Base-by-base conservation (phyloP, 2,329 filamentous ascomycete genomes). In the Diaporthe australafricana region DNA sequence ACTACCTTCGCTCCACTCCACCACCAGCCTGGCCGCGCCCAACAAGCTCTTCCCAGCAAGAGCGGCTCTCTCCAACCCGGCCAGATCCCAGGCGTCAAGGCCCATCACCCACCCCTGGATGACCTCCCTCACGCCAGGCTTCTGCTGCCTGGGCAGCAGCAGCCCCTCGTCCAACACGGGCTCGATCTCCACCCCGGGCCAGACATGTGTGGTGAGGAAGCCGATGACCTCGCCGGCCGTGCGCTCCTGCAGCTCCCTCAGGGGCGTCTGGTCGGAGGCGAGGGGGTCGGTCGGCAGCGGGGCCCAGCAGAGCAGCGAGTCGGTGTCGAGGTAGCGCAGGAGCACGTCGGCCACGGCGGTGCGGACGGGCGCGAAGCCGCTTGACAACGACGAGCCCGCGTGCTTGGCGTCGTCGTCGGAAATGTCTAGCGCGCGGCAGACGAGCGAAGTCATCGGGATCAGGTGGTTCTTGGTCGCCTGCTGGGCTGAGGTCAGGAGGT, bases 221-320 rank as follows among this genome's bases (percentile, higher is more conserved):
- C 86, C 86, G 47, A 96, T 90, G 55, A 98, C 91, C 38, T 91
- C 89, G 73, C 90, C 85, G 0, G 94, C 91, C 0, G 90, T 88
- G 48, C 87, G 85, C 77, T 91, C 88, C 83, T 99, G 96, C 25
- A 91, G 84, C 56, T 93, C 87, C 20, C 94, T 88, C 67, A 99
- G 86, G 9, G 88, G 90, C 16, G 14, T n/a, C 77, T 90, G 86
- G 45, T 84, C 84, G 14, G 82, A 81, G 5, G 85, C 86, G 70
- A 87, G 86, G 3, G 90, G 83, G 45, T 85, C 83, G 3, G 20
- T 14, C 1, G 87, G 84, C 2, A 86, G 85, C 50, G 89, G 87
- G 30, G 88, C 94, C 94, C 95, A 98, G 88, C 96, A 98, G 1
- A 99, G 89, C 45, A 98, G 84, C 0, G 94, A 95, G 83, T 99